These are phyloP conservation scores for Chrysanthemum makinoi DNA, from an alignment of 129 eudicot genomes.

Conservation along the genomic window DNA sequence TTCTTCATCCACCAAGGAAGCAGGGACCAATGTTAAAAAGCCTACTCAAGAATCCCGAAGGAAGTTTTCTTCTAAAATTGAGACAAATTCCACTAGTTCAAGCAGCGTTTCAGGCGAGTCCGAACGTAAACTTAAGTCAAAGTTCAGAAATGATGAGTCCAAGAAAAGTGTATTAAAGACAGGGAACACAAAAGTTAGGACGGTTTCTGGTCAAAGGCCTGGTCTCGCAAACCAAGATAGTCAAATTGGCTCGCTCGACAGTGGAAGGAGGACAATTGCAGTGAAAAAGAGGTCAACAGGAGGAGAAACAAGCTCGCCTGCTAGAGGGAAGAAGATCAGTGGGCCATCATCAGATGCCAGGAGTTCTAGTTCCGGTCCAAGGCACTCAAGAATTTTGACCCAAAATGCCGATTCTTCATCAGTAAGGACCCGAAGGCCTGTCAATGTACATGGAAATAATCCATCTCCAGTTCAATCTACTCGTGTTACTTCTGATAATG, in stretches of 20 bases:
- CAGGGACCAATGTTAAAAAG: no score
- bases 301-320: constrained; percentile 62
- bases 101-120: no score
- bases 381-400: not conserved
- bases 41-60: no score
- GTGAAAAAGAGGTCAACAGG: constrained; percentile 48
- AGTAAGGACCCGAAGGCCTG: constrained; percentile 52
- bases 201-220: constrained; percentile 32
- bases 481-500: constrained; percentile 32
- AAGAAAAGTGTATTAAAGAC: constrained; percentile 28
- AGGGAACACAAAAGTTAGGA: constrained; percentile 26
- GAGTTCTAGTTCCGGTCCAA: not conserved
- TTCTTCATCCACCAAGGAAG: constrained; percentile 30
- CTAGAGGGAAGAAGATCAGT: constrained; percentile 46
- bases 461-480: constrained; percentile 27
- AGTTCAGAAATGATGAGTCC: constrained; percentile 27
- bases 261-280: constrained; percentile 31
- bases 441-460: constrained; percentile 27
- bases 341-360: constrained; percentile 13
- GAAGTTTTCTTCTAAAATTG: no score
- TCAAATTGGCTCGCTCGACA: constrained; percentile 29
- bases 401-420: constrained; percentile 28
- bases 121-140: constrained; percentile 11
- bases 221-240: constrained; percentile 36
- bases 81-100: no score